Evolutionary conservation across 192 early-diverging fungal genomes (phyloP).

Genomic region (Lobosporangium transversale): DNA sequence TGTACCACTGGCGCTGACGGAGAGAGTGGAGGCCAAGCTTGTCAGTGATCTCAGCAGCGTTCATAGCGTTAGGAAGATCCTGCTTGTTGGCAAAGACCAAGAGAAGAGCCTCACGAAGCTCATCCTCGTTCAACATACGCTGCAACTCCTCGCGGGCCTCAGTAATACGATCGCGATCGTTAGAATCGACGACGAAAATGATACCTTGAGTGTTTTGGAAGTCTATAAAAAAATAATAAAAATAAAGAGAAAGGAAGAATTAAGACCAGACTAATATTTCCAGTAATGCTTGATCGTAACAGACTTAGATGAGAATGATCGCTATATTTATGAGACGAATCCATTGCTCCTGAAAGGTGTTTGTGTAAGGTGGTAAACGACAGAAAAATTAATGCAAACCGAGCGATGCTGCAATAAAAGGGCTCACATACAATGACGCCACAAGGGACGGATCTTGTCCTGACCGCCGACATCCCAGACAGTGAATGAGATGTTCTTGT

Average conservation of each 20-base stretch:
- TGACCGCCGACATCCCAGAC: slow-evolving; percentile 99
- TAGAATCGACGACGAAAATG: slow-evolving; percentile 97
- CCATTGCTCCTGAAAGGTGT: too few relatives aligned
- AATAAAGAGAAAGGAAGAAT: not conserved
- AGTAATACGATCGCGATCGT: slow-evolving; percentile 93
- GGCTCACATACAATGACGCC: slow-evolving; percentile 90
- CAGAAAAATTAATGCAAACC: too few relatives aligned
- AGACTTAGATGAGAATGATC: too few relatives aligned
- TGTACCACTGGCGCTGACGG: slow-evolving; percentile 89
- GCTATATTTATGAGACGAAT: too few relatives aligned
- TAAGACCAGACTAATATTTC: too few relatives aligned
- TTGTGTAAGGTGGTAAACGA: too few relatives aligned
- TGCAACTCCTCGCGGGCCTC: slow-evolving; percentile 96
- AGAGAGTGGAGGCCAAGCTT: slow-evolving; percentile 89
- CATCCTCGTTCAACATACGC: slow-evolving; percentile 96
- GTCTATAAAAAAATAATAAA: slow-evolving; percentile 60
- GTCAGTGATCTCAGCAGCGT: slow-evolving; percentile 91
- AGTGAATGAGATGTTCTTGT: slow-evolving; percentile 98
- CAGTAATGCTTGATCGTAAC: too few relatives aligned
- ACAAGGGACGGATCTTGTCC: slow-evolving; percentile 97
- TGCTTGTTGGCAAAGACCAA: slow-evolving; percentile 99
- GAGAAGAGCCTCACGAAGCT: slow-evolving; percentile 89
- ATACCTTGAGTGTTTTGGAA: slow-evolving; percentile 98
- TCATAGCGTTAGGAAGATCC: slow-evolving; percentile 97
- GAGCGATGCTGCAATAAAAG: too few relatives aligned